Evolutionary conservation across 768 basidiomycete species (phyloP), one percentile per base, ranked within the genome.

Genomic region (Boletus tomentosulus): DNA sequence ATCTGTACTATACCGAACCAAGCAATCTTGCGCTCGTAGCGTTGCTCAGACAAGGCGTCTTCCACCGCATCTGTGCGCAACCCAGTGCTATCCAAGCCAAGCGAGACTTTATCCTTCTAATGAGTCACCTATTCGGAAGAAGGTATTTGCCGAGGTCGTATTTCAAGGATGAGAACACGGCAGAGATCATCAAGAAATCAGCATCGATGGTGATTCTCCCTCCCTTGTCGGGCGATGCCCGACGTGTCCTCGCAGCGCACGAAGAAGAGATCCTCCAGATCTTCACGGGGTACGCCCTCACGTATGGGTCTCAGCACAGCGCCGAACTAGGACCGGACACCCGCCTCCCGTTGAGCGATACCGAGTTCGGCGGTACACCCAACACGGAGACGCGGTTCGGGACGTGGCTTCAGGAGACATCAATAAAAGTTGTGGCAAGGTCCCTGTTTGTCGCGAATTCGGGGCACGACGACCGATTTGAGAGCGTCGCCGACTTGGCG

Each of bases 91-190:
- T 74, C 43, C 53, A 68, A 4, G 83, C 83, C 1, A 77, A 80
- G 55, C 69, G 66, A 9, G 73, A 80, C 19, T 73, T 84, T 43
- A 72, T 88, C 49, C 54, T 78, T 7, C 64, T 87, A 4, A 73
- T 89, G 69, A 77, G 77, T n/a, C 80, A 86, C 65, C 74, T 88
- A 12, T 87, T 88, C 56, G 82, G 80, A 6, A 78, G 85, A n/a
- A 75, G 77, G 10, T 74, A 80, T 58, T 67, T 86, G 6, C 77
- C 82, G 0, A 62, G 63, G 11, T 69, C 77, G 6, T 79, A 76
- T 44, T 61, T 74, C 12, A 74, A 72, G 25, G 63, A 70, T 9
- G 56, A 71, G 19, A 72, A 76, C 37, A 54, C 74, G 10, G 62
- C 64, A 10, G 51, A 60, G 2, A 62, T 81, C 19, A 66, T 68